phyloP scores from a whole-genome alignment of 371 early-diverging fungal genomes.

The Rhizopus sp. region DNA sequence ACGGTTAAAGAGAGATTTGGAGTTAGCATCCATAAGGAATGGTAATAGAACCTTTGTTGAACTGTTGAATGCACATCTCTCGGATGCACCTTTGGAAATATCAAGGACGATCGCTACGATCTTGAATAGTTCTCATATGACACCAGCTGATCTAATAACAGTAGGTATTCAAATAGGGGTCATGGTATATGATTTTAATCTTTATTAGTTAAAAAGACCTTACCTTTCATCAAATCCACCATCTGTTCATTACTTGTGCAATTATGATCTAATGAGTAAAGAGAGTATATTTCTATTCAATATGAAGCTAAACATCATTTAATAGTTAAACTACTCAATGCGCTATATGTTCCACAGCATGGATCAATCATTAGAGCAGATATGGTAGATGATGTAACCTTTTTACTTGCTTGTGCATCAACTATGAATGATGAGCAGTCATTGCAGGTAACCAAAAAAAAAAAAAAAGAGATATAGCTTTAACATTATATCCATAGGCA shows the following conservation, averaged over 20 bases:
- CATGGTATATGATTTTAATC: neutral
- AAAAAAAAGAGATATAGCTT: neutral
- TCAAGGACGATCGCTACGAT: conserved; percentile 61
- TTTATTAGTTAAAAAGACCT: conserved; percentile 43
- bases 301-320: neutral
- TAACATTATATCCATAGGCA: conserved; percentile 1
- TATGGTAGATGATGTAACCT: conserved; percentile 60
- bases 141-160: conserved; percentile 65
- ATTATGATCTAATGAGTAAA: conserved; percentile 60
- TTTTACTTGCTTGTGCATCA: conserved; percentile 62
- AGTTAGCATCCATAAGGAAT: conserved; percentile 45
- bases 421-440: conserved; percentile 44
- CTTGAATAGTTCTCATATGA: conserved; percentile 51
- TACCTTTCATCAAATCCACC: conserved; percentile 50
- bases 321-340: conserved; percentile 47
- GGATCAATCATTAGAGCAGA: conserved; percentile 47
- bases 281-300: neutral
- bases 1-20: conserved; percentile 64
- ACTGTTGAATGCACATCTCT: conserved; percentile 49
- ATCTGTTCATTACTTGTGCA: conserved; percentile 52
- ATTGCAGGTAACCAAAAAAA: conserved; percentile 15
- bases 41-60: conserved; percentile 58
- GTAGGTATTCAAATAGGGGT: conserved; percentile 24
- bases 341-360: conserved; percentile 52
- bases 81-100: conserved; percentile 47